Evolutionary conservation across 2,329 filamentous ascomycete genomes (phyloP).

Genomic region (Camptophora hylomeconis): DNA sequence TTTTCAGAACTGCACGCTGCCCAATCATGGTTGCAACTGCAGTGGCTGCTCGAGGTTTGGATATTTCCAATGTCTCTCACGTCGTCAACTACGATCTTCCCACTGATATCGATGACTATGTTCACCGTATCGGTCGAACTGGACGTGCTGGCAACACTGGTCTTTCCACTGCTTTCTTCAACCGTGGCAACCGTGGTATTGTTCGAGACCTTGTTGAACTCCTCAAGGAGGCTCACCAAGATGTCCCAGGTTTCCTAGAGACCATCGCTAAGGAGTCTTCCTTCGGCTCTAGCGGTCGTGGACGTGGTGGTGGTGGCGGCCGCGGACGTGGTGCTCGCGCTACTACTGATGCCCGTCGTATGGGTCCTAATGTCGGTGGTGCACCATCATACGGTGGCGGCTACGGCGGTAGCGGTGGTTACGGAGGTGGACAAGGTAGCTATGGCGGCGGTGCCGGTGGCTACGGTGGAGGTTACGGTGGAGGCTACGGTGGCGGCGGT

Average conservation of each 20-base stretch:
- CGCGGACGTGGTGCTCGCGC: conserved; percentile 49
- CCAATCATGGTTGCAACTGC: conserved; percentile 95
- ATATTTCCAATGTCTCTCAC: conserved; percentile 93
- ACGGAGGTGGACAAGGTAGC: conserved; percentile 16
- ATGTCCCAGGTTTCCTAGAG: conserved; percentile 87
- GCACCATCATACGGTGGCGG: conserved; percentile 24
- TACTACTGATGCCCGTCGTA: conserved; percentile 85
- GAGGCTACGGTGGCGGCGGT: conserved; percentile 24
- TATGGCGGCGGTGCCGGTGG: conserved; percentile 18
- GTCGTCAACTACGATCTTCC: conserved; percentile 99
- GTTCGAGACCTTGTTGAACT: conserved; percentile 95
- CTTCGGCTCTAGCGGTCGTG: conserved; percentile 58
- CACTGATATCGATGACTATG: conserved; percentile 96
- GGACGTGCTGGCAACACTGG: conserved; percentile 98
- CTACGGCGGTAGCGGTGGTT: conserved; percentile 19
- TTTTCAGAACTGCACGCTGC: conserved; percentile 92
- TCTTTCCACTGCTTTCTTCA: conserved; percentile 98
- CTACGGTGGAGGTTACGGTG: conserved; percentile 20
- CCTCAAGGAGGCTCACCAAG: conserved; percentile 96
- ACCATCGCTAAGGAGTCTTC: conserved; percentile 91
- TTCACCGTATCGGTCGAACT: conserved; percentile 98
- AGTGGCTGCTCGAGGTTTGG: conserved; percentile 77
- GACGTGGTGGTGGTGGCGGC: conserved; percentile 56
- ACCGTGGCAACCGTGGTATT: conserved; percentile 96
- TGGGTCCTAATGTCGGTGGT: conserved; percentile 28